A percentile compares a stretch with the other conserved stretches of the same genome.
These are phyloP conservation scores for Cichorium intybus DNA, from an alignment of 140 eudicot genomes.

Conservation along the genomic window DNA sequence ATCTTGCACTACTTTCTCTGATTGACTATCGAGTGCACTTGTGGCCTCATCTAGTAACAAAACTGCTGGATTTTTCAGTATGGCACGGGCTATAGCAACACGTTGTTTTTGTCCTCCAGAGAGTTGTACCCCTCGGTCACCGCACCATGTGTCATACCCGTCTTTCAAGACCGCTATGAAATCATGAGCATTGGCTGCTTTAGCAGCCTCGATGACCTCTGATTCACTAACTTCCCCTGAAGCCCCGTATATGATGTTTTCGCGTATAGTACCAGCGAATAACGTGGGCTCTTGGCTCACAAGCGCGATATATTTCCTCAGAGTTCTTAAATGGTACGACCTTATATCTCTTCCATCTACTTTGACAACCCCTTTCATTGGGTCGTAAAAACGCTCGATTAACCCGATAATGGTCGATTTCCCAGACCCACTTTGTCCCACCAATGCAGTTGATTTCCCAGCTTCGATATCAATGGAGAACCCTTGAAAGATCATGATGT, in stretches of 20 bases:
- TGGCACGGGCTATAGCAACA: slow-evolving; percentile 69
- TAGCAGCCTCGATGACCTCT: slow-evolving; percentile 61
- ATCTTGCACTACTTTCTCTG: slow-evolving; percentile 69
- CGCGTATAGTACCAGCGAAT: slow-evolving; percentile 50
- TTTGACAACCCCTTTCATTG: slow-evolving; percentile 45
- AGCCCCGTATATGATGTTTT: slow-evolving; percentile 55
- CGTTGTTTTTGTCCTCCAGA: slow-evolving; percentile 85
- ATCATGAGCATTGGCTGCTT: slow-evolving; percentile 74
- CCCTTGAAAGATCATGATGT: slow-evolving; percentile 43
- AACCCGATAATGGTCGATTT: slow-evolving; percentile 60
- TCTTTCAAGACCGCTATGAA: slow-evolving; percentile 49
- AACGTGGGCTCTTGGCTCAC: slow-evolving; percentile 73
- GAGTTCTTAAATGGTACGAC: slow-evolving; percentile 50
- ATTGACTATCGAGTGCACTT: slow-evolving; percentile 64
- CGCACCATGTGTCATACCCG: slow-evolving; percentile 67
- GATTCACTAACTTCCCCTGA: slow-evolving; percentile 43
- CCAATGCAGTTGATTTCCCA: slow-evolving; percentile 69
- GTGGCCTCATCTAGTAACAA: slow-evolving; percentile 72
- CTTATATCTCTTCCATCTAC: slow-evolving; percentile 60
- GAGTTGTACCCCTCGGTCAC: slow-evolving; percentile 66
- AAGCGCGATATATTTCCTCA: slow-evolving; percentile 59
- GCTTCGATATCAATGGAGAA: slow-evolving; percentile 57
- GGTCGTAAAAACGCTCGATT: slow-evolving; percentile 72
- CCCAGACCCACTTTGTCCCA: slow-evolving; percentile 56
- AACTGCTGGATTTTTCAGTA: slow-evolving; percentile 47